These are phyloP conservation scores for Rubia yunnanensis DNA, from an alignment of 257 asterid genomes.

Conservation along the genomic window DNA sequence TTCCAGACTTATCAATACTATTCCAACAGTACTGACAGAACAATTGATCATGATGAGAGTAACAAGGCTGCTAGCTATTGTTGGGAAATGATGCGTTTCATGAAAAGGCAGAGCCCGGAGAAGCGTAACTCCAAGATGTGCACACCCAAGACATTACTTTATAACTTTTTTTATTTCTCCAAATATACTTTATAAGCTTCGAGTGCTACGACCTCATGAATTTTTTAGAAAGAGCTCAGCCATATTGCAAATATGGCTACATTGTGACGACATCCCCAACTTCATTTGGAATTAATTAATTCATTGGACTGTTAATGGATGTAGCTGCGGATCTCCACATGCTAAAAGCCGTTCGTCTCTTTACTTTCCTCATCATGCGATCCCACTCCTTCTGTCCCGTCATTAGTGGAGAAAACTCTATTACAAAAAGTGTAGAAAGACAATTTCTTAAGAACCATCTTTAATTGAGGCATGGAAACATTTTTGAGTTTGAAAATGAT, in stretches of 20 bases:
- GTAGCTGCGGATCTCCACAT: conserved; percentile 9
- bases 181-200: background rate
- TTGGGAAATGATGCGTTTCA: background rate
- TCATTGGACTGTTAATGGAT: background rate
- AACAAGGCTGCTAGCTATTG: background rate
- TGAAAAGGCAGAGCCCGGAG: background rate
- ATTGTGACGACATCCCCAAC: conserved; percentile 22
- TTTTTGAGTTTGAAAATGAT: too few relatives aligned
- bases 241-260: conserved; percentile 13
- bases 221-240: background rate
- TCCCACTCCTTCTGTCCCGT: background rate
- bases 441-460: too few relatives aligned
- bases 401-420: too few relatives aligned
- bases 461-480: too few relatives aligned
- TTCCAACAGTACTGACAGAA: too few relatives aligned
- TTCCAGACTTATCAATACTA: too few relatives aligned
- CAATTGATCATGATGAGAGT: too few relatives aligned
- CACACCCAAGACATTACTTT: background rate
- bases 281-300: background rate
- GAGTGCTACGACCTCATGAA: background rate
- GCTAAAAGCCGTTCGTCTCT: background rate
- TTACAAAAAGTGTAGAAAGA: too few relatives aligned
- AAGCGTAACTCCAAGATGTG: background rate
- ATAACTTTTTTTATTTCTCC: background rate
- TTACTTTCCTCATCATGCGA: background rate